Base-by-base conservation (phyloP, 2,329 filamentous ascomycete genomes). In the Trichoderma guizhouense region DNA sequence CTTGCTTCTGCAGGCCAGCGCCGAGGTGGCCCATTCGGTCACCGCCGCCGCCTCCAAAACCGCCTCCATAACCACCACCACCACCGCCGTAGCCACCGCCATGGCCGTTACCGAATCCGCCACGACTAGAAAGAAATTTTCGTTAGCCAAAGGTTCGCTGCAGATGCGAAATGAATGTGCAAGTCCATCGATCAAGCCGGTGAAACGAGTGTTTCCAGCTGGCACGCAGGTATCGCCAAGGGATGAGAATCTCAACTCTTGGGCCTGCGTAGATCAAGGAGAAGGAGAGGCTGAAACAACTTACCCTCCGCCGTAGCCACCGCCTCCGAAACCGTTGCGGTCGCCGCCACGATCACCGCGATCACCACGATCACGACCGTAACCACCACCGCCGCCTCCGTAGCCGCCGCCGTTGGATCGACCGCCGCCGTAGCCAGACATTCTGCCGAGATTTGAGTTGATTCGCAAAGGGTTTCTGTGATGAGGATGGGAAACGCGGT, bases 1-100 rank as follows among this genome's bases (percentile, higher is more conserved):
- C 87, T 80, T 97, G 96, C 79, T 92, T 90, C 86, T 97, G 95
- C 76, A 99, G 86, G 77, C 92, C 91, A 75, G 94, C 88, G 78
- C 96, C 96, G 74, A 99, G 93, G 82, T 92, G 91, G 77, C 91
- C 92, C 96, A 99, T 99, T 78, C 93, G 91, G 84, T 99, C 96
- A 82, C 95, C 95, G 76, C 94, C 93, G 76, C 88, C 91, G 75
- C 88, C 90, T 55, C 83, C 80, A 26, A 80, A 79, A 66, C 79
- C 79, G 67, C 81, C 81, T 36, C 80, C 32, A 36, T 36, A 36
- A 36, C 34, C 79, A 69, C 80, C 79, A 61, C 79, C 77, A 51
- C 79, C 79, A 30, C 79, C 76, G 64, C 74, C 71, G 18, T 74
- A 67, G 39, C 84, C 84, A 57, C 75, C 71, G 61, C 79, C 77